Base-by-base conservation (phyloP, 805 yeast genomes). In the Hanseniaspora vineae region DNA sequence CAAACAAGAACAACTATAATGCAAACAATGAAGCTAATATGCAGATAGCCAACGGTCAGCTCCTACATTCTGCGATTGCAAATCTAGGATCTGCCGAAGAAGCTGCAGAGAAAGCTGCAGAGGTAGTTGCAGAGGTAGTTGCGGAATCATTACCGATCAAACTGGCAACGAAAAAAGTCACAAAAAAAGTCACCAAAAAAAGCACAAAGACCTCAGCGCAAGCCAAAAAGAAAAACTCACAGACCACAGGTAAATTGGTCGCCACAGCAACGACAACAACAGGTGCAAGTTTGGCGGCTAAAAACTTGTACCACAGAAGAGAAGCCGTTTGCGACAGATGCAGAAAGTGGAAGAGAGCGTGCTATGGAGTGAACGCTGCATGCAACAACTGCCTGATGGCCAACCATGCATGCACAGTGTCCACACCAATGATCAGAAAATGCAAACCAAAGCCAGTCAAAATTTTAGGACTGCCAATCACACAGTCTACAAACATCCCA, bases 271-370 rank as follows among this genome's bases (percentile, higher is more conserved):
- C 37, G 11, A n/a, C 14, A 33, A 3, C 15, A 10, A 10, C 6
- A n/a, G 9, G 37, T 33, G 6, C 14, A 4, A 33, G 37, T 33
- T 13, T 10, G 37, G 15, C 37, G 14, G 15, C 37, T n/a, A 33
- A 33, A 10, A 33, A 33, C n/a, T n/a, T 47, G 1, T 47, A 47
- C 23, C 50, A 47, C 20, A 44, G 50, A 44, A 33, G 50, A 40
- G 50, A 47, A 37, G 40, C 44, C 44, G 50, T 50, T 2, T 51
- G 54, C 42, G 56, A 50, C 32, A 44, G 51, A 44, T 52, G 55
- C 39, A 47, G 52, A 31, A 42, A 47, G 29, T 44, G 52, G 23
- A 54, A 50, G 46, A 52, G 53, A 39, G 51, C 52, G 33, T 52
- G 54, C 37, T 50, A 47, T 45, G 54, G 54, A 6, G 46, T 49